phyloP scores from a whole-genome alignment of 2,329 filamentous ascomycete species.

The Sordariomycetes sp. region DNA sequence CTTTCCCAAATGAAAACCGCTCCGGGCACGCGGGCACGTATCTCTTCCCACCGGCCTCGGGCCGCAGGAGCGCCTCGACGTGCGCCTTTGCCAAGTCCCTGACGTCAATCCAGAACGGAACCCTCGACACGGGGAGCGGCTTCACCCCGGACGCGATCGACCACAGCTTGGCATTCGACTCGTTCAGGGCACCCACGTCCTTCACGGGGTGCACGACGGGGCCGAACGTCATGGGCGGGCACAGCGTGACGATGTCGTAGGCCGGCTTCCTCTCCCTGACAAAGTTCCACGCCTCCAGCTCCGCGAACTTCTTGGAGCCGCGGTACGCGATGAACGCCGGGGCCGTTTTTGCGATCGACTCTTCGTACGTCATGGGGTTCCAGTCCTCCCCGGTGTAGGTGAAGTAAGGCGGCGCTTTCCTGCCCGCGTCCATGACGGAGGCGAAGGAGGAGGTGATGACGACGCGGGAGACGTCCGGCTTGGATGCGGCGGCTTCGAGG shows the following conservation, averaged over 20 bases:
- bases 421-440: slow-evolving; percentile 42
- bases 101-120: slow-evolving; percentile 34
- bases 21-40: slow-evolving; percentile 28
- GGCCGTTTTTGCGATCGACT: slow-evolving; percentile 27
- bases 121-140: slow-evolving; percentile 24
- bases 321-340: slow-evolving; percentile 27
- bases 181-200: slow-evolving; percentile 23
- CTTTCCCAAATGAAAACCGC: slow-evolving; percentile 32
- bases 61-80: slow-evolving; percentile 25
- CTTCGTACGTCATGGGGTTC: slow-evolving; percentile 43
- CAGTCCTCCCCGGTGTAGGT: slow-evolving; percentile 43
- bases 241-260: slow-evolving; percentile 33
- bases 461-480: slow-evolving; percentile 16
- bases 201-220: slow-evolving; percentile 27
- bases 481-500: slow-evolving; percentile 19
- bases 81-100: slow-evolving; percentile 33
- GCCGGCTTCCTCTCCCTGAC: slow-evolving; percentile 19
- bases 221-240: slow-evolving; percentile 33
- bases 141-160: slow-evolving; percentile 22
- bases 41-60: slow-evolving; percentile 24
- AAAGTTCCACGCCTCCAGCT: slow-evolving; percentile 22
- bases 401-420: slow-evolving; percentile 36
- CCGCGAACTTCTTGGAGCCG: slow-evolving; percentile 23
- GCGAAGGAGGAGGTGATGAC: slow-evolving; percentile 60
- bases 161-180: slow-evolving; percentile 30